A percentile compares a stretch with the other conserved stretches of the same genome.
Conservation (phyloP, 805 yeast genomes). For the Pichia ethanolica region DNA sequence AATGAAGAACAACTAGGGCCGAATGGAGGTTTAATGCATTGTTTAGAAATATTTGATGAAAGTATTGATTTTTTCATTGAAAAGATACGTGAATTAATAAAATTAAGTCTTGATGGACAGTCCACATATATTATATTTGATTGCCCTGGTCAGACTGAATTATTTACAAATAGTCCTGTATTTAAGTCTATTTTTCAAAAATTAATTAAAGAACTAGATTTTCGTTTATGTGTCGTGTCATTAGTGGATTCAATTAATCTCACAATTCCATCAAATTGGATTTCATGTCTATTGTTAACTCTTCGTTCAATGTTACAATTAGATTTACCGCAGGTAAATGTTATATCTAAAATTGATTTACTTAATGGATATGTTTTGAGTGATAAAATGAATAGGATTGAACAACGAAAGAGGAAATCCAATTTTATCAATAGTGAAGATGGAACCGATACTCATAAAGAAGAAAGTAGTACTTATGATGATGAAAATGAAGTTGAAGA, state of each 20-base stretch:
- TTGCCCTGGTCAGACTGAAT: conserved; percentile 94
- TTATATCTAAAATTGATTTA: conserved; percentile 83
- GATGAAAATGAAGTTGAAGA: conserved; percentile 9
- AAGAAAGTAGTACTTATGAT: conserved; percentile 20
- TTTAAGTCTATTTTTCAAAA: conserved; percentile 58
- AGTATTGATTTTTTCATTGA: conserved; percentile 52
- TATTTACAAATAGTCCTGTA: conserved; percentile 84
- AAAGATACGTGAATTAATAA: conserved; percentile 49
- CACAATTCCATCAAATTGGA: conserved; percentile 82
- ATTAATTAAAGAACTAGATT: conserved; percentile 55
- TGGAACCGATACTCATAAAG: conserved; percentile 7
- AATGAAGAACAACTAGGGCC: conserved; percentile 49
- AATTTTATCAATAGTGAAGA: background rate
- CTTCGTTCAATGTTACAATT: conserved; percentile 88
- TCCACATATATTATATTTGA: conserved; percentile 69
- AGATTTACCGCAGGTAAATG: conserved; percentile 89
- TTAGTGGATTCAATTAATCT: conserved; percentile 76
- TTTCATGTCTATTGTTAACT: conserved; percentile 72
- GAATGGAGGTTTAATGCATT: conserved; percentile 85
- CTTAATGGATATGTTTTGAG: conserved; percentile 43
- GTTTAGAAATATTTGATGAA: conserved; percentile 60
- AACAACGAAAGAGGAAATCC: conserved; percentile 13
- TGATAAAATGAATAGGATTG: conserved; percentile 18
- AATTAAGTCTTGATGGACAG: conserved; percentile 32
- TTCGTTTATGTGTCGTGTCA: conserved; percentile 78